Evolutionary conservation across 192 early-diverging fungal genomes (phyloP).

Genomic region (Gigaspora rosea): DNA sequence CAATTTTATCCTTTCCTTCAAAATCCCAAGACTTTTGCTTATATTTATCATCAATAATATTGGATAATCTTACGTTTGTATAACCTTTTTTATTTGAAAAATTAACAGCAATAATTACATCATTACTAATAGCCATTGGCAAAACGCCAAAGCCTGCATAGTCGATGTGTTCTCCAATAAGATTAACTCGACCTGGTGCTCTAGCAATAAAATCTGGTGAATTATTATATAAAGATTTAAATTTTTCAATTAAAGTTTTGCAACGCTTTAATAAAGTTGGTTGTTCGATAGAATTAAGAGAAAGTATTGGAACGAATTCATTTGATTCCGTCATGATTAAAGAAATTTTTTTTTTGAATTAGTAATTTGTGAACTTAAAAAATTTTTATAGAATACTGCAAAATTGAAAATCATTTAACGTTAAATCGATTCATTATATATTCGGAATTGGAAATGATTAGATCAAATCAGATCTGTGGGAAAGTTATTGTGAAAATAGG

Average conservation of each 20-base stretch:
- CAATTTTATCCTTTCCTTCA: slow-evolving; percentile 51
- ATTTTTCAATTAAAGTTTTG: slow-evolving; percentile 46
- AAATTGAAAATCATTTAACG: too few relatives aligned
- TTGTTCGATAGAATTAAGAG: too few relatives aligned
- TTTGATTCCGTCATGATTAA: too few relatives aligned
- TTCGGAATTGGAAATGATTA: too few relatives aligned
- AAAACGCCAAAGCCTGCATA: slow-evolving; percentile 93
- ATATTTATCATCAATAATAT: slow-evolving; percentile 58
- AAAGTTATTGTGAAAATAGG: too few relatives aligned
- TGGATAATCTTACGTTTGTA: slow-evolving; percentile 54
- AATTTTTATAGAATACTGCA: too few relatives aligned
- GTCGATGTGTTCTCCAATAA: slow-evolving; percentile 98
- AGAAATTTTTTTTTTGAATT: too few relatives aligned
- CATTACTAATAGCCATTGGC: slow-evolving; percentile 92
- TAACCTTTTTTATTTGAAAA: slow-evolving; percentile 37
- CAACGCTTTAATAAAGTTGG: slow-evolving; percentile 45
- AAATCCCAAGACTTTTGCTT: slow-evolving; percentile 50
- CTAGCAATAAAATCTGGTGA: slow-evolving; percentile 82
- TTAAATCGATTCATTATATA: too few relatives aligned
- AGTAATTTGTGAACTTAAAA: too few relatives aligned
- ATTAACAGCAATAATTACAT: slow-evolving; percentile 63
- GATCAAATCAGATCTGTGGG: too few relatives aligned
- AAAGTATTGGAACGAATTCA: too few relatives aligned
- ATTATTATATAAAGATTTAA: slow-evolving; percentile 55
- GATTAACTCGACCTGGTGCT: slow-evolving; percentile 92